Base-by-base conservation (phyloP, 176 grass and related monocot species). In the Tuctoria greenei region DNA sequence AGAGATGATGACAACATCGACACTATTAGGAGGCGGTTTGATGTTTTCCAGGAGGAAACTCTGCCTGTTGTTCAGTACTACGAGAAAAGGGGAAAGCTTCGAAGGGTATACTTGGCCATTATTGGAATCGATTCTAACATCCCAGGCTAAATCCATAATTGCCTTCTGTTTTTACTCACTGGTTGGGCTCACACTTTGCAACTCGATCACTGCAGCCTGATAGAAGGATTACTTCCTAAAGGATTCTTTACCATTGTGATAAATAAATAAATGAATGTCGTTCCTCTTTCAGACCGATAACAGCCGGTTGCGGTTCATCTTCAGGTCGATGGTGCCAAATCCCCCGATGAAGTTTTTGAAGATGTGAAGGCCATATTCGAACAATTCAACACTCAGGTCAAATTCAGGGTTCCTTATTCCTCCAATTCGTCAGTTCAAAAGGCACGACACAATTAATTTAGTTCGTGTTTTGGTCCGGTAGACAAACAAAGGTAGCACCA, bases 1-100 rank as follows among this genome's bases (percentile, higher is more conserved):
- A 88, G 73, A 84, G 67, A 77, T 16, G 88, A 79, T 82, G 86
- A 87, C 82, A 88, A 90, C 62, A 70, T 85, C n/a, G 77, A 86
- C 16, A 92, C 81, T 34, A 31, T 79, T 10, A 62, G 71, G 64
- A 86, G 72, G 4, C 75, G 90, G 4, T 74, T 92, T 59, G 28
- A 84, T 55, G 72, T 89, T 81, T 92, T 89, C 67, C 25, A 35
- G 42, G 71, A 86, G 26, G 83, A 80, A 55, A 92, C 66, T 47
- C 16, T 92, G 11, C 86, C 86, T 73, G 80, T 86, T 46, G 58
- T 92, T 81, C 66, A 84, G 50, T 61, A 89, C 36, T 92, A 89
- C 31, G 66, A 86, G 45, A 69, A 60, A 69, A 86, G 0, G 16
- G 86, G 72, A 13, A 89, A 92, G 68, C 61, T 92, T 38, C 67